Conservation (phyloP, 1,139 yeast species). For the Pichia sp. region DNA sequence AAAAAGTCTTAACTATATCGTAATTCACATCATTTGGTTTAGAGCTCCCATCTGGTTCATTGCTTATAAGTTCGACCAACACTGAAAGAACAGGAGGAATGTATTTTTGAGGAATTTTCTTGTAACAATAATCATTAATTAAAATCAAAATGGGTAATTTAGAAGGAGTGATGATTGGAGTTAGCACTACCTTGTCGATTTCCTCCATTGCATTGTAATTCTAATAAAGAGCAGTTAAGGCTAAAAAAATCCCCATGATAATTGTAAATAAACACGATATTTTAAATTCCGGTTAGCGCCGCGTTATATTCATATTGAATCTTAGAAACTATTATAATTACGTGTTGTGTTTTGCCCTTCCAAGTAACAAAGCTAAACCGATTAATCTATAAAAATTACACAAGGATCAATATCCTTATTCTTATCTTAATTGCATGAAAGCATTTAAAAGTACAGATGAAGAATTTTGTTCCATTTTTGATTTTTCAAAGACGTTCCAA, state of each 20-base stretch:
- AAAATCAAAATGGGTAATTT: constrained; percentile 33
- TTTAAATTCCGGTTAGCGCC: neutral
- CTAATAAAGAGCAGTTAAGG: neutral
- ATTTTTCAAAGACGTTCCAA: constrained; percentile 87
- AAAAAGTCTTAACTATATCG: constrained; percentile 25
- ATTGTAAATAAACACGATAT: neutral
- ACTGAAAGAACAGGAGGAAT: constrained; percentile 33
- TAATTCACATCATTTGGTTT: neutral
- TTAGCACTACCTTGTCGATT: constrained; percentile 17
- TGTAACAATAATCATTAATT: constrained; percentile 34
- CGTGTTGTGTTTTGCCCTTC: too few species aligned
- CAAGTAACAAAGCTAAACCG: neutral
- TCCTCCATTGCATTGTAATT: neutral
- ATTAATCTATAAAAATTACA: neutral
- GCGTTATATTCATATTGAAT: neutral
- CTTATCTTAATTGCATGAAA: constrained; percentile 45
- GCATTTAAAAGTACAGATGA: constrained; percentile 69
- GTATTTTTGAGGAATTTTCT: constrained; percentile 30
- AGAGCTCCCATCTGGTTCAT: constrained; percentile 15
- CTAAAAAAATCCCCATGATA: neutral
- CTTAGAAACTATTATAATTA: too few species aligned
- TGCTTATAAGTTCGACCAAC: constrained; percentile 32
- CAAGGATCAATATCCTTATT: neutral
- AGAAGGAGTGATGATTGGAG: constrained; percentile 33
- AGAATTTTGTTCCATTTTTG: constrained; percentile 49